Conservation (phyloP, 164 flowering plant species). For the Berberis thunbergii region DNA sequence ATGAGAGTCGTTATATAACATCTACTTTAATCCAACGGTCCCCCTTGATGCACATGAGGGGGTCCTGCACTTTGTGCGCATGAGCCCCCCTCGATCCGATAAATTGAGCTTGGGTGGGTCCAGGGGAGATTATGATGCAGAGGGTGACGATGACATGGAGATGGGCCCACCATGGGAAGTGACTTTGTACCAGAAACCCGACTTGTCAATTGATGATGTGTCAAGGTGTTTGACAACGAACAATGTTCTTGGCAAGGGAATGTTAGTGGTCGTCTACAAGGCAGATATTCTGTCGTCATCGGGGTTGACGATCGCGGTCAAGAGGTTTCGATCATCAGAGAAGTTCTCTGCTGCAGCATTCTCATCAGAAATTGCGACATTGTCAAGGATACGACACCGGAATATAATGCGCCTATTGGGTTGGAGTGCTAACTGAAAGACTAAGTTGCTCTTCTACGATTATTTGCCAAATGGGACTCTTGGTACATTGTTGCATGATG, state of each 20-base stretch:
- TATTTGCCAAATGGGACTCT: conserved; percentile 53
- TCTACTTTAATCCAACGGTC: too few relatives aligned
- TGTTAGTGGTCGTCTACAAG: conserved; percentile 60
- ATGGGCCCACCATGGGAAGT: conserved; percentile 76
- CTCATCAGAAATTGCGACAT: conserved; percentile 67
- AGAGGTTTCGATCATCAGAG: conserved; percentile 55
- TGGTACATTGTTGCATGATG: conserved; percentile 48
- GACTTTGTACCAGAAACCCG: conserved; percentile 71
- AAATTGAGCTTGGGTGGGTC: conserved; percentile 6
- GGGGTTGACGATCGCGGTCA: conserved; percentile 52
- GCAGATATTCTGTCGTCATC: conserved; percentile 20
- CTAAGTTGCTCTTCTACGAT: conserved; percentile 61
- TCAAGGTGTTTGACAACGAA: conserved; percentile 31
- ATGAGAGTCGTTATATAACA: too few relatives aligned
- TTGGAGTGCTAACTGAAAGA: conserved; percentile 55
- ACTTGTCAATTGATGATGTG: conserved; percentile 55
- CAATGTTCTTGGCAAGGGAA: conserved; percentile 58
- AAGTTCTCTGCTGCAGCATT: conserved; percentile 47
- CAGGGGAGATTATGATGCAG: conserved; percentile 5
- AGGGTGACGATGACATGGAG: conserved; percentile 31
- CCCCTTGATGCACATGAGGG: too few relatives aligned
- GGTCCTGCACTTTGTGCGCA: too few relatives aligned
- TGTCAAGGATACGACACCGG: conserved; percentile 65
- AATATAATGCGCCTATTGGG: conserved; percentile 68
- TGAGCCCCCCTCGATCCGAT: too few relatives aligned